phyloP scores from a whole-genome alignment of 805 yeast species.

The Pichia kluyveri region DNA sequence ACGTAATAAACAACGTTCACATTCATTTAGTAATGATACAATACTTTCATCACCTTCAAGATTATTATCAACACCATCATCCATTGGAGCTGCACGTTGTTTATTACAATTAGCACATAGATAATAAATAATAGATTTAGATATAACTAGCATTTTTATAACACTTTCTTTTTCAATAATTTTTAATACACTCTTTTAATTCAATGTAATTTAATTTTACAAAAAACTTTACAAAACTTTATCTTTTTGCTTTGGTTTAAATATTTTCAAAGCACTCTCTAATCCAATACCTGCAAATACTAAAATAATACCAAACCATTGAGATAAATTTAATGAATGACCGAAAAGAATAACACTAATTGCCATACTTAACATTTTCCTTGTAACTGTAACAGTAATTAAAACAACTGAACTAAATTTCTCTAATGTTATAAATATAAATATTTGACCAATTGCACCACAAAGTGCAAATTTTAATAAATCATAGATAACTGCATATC shows the following conservation, averaged over 20 bases:
- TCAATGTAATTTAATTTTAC: no score
- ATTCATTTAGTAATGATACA: not conserved
- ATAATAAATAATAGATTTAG: not conserved
- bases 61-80: constrained; percentile 34
- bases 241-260: constrained; percentile 1
- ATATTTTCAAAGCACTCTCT: constrained; percentile 53
- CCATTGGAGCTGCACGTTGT: constrained; percentile 40
- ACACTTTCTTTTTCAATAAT: no score
- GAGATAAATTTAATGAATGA: constrained; percentile 53
- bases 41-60: constrained; percentile 31
- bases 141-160: not conserved
- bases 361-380: constrained; percentile 94
- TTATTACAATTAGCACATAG: constrained; percentile 33
- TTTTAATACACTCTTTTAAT: no score
- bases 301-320: constrained; percentile 70
- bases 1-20: not conserved
- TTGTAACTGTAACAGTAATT: constrained; percentile 89
- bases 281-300: constrained; percentile 83
- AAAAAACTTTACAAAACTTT: not conserved
- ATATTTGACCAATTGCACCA: constrained; percentile 92
- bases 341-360: constrained; percentile 81
- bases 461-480: constrained; percentile 59
- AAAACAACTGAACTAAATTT: constrained; percentile 76
- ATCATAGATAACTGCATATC: constrained; percentile 51
- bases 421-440: constrained; percentile 78